Percentiles rank a stretch among this genome's conserved stretches.
Conservation (phyloP, 345 rosid genomes). For the Punica granatum region DNA sequence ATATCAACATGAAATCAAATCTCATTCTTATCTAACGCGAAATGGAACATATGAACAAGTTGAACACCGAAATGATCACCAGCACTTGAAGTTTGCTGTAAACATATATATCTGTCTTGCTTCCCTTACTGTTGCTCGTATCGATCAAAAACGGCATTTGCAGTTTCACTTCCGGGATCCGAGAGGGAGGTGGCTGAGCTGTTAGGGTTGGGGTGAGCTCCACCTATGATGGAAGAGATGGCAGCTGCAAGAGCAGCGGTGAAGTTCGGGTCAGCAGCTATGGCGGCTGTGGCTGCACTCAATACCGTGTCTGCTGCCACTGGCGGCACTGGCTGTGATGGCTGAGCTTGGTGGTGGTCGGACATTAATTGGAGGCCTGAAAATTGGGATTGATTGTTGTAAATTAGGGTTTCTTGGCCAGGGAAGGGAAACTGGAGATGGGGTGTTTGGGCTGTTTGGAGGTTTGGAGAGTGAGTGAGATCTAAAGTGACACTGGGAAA, state of each 20-base stretch:
- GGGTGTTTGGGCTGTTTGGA: slow-evolving; percentile 19
- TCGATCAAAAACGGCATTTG: neutral
- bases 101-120: neutral
- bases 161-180: neutral
- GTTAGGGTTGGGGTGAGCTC: slow-evolving; percentile 10
- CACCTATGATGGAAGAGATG: slow-evolving; percentile 48
- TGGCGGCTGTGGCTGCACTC: slow-evolving; percentile 21
- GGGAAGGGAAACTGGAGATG: slow-evolving; percentile 39
- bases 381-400: slow-evolving; percentile 50
- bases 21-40: too few relatives aligned
- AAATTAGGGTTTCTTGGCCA: slow-evolving; percentile 15
- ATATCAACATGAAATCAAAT: too few relatives aligned
- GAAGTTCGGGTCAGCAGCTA: slow-evolving; percentile 48
- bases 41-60: too few relatives aligned
- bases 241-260: slow-evolving; percentile 58
- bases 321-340: slow-evolving; percentile 19
- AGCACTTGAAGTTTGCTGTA: neutral
- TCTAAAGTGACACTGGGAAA: slow-evolving; percentile 87
- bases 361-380: slow-evolving; percentile 41
- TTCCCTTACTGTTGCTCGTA: neutral
- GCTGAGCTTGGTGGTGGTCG: neutral
- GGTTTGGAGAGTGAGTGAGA: slow-evolving; percentile 37
- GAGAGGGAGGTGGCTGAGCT: neutral
- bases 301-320: slow-evolving; percentile 33
- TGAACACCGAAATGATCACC: too few relatives aligned